phyloP scores from a whole-genome alignment of 768 basidiomycete species.

The Russula lepida region DNA sequence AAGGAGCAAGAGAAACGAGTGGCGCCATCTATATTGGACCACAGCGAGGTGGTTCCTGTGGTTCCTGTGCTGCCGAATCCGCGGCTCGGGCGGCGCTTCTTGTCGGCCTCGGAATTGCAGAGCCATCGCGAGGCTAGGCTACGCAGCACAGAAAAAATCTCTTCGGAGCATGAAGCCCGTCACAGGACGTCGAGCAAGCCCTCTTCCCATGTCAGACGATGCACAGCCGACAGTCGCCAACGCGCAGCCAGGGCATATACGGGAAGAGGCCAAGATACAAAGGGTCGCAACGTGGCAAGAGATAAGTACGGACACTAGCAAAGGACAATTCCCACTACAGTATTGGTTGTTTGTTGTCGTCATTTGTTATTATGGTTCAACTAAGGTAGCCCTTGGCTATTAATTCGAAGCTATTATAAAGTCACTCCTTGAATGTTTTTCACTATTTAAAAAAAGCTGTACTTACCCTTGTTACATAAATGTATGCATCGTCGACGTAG shows the following conservation, averaged over 20 bases:
- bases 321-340: background rate
- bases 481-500: background rate
- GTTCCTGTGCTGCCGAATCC: too few relatives aligned
- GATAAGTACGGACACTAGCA: background rate
- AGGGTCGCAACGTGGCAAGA: background rate
- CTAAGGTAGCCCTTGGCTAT: background rate
- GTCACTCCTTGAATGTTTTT: background rate
- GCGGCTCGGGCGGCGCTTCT: background rate
- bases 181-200: constrained; percentile 1
- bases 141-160: background rate
- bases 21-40: background rate
- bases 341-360: background rate
- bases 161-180: background rate
- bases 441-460: background rate
- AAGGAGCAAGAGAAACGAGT: constrained; percentile 8
- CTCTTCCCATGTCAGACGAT: background rate
- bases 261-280: background rate
- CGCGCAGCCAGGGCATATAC: background rate
- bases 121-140: background rate
- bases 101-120: constrained; percentile 3
- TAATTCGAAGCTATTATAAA: background rate
- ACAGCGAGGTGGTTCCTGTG: background rate
- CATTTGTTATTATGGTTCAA: constrained; percentile 4
- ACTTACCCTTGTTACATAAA: constrained; percentile 1
- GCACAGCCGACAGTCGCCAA: background rate